Evolutionary conservation across 345 rosid genomes (phyloP), one percentile per base, ranked within the genome.

Genomic region (Euphorbia pulcherrima): DNA sequence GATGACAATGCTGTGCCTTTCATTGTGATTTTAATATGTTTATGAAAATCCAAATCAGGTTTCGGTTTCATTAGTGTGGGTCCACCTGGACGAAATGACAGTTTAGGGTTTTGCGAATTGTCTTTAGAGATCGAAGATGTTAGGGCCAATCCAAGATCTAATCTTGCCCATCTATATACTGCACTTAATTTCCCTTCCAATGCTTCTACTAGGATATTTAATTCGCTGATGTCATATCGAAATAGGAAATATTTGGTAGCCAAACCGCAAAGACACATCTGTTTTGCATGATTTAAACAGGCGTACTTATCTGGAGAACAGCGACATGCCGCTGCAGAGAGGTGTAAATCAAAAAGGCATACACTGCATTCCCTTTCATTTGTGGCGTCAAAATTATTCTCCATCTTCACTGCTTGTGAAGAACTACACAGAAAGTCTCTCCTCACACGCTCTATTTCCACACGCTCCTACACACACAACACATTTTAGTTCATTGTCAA

Each of bases 111-210:
- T 23, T 70, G 80, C 62, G 60, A 57, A 40, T 73, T 87, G 73
- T 75, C 87, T 62, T 72, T 85, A 20, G 88, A 70, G 68, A 81
- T 46, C 12, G 68, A 72, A 55, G 92, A 85, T 78, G 86, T 83
- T 76, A 92, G 81, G 67, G 94, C 90, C 62, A 95, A 79, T 67
- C 98, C 99, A 74, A 95, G 92, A 84, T 92, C 97, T 37, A 82
- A 88, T 80, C 82, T 87, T n/a, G 98, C 97, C 99, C 99, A 95
- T 83, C 94, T 83, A 80, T 92, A 95, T 28, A 95, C 84, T 62
- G 99, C 88, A 80, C 97, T 88, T 65, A 95, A 69, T 79, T 90
- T 95, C 65, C 99, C 99, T 83, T 90, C 97, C 83, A 95, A 75
- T 53, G 99, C 99, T 82, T 92, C 97, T 39, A 88, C 86, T 68